Base-by-base conservation (phyloP, 1,284 basidiomycete species). In the Exobasidium rhododendri region DNA sequence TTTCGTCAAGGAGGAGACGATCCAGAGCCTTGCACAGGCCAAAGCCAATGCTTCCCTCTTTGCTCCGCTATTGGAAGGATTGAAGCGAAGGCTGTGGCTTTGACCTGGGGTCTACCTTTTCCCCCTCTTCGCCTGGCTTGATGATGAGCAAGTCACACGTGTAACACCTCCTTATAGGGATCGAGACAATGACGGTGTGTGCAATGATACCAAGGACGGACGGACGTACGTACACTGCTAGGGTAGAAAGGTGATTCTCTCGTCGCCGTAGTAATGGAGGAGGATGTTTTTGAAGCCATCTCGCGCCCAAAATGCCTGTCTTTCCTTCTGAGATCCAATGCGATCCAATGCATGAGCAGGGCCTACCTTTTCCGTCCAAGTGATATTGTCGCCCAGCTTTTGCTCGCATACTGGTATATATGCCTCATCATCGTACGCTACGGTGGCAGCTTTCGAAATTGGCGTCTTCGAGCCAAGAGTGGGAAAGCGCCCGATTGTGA, bases 11-110 rank as follows among this genome's bases (percentile, higher is more conserved):
- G 55, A 71, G 43, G 65, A 62, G 49, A 69, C 70, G 4, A 73
- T 75, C 45, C 74, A 75, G 52, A 73, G 72, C 20, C 65, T 75
- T 11, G 74, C 71, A 22, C 64, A 74, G 50, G 74, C 74, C 2
- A 74, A 74, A 30, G 65, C 69, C 0, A 65, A 74, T 61, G 71
- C 70, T 53, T 62, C 66, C 0, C 52, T 68, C 20, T 71, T 75
- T 11, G 72, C 66, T 1, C 65, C 70, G 17, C 64, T 74, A 1
- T 70, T 75, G 35, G 72, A 74, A 51, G 72, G 72, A 7, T 46
- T 75, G 32, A 75, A 74, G 61, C 63, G 74, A 35, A 64, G 74
- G 14, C 67, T 75, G 13, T 75, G 74, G 74, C 68, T 75, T 2
- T 75, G 51, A 50, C n/a, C n/a, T n/a, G n/a, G n/a, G n/a, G n/a